Base-by-base conservation (phyloP, 805 yeast species). In the Ogataea nitratoaversa region DNA sequence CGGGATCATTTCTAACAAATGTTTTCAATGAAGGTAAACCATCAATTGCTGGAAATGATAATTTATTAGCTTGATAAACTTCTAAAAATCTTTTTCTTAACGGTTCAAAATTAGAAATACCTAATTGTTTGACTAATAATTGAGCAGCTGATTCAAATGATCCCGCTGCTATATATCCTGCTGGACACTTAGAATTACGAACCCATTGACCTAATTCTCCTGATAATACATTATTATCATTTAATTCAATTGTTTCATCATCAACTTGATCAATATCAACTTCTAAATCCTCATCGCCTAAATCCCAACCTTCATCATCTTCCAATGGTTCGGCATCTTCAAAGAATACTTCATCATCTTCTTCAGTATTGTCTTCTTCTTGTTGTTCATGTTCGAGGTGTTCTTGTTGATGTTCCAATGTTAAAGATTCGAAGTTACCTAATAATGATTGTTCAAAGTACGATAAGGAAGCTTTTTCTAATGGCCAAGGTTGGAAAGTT, bases 91-190 rank as follows among this genome's bases (percentile, higher is more conserved):
- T 75, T 22, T 71, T 59, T 66, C 91, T 80, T 53, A 93, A 74
- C 12, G 98, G 98, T 56, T 82, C 95, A 60, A 95, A 91, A 52
- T 86, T 73, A 20, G 78, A 82, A 37, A 87, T 77, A 53, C 97
- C 99, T 33, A 82, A 71, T 65, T 95, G 99, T 56, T 91, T 84
- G 68, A 83, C 80, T 54, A 93, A 74, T 58, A 95, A 76, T 55
- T 89, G 95, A 30, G 96, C 93, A 29, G 98, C 99, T 39, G 91
- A 84, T 50, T 89, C 97, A 60, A 91, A 91, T 4, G 95, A 85
- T 53, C 99, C 99, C 2, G 96, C 89, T 2, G 99, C 97, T 55
- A 84, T 89, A 53, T 88, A 86, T 20, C 87, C 88, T 23, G 96
- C 97, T 4, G 97, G 88, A 41, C 90, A 76, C 47, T 83, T 84